Conservation (phyloP, 495 filamentous ascomycete genomes). For the Pyrenula aspistea region DNA sequence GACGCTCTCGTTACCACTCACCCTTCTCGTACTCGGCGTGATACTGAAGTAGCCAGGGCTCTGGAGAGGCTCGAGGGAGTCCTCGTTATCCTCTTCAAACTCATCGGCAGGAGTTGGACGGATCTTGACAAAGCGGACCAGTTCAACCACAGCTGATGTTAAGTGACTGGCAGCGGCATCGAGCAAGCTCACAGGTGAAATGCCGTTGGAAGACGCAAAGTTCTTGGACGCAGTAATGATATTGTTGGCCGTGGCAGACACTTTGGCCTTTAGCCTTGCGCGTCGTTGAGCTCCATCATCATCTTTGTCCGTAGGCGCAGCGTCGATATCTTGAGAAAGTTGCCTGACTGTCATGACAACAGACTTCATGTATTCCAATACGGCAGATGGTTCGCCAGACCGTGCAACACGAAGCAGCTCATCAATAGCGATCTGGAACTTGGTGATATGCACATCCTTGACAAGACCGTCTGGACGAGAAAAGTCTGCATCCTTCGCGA, state of each 20-base stretch:
- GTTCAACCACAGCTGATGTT: constrained; percentile 70
- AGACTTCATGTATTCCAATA: constrained; percentile 69
- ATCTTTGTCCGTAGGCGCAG: constrained; percentile 28
- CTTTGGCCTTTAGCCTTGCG: constrained; percentile 59
- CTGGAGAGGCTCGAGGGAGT: constrained; percentile 26
- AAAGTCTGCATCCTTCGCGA: constrained; percentile 59
- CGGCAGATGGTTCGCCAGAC: constrained; percentile 52
- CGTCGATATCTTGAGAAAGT: constrained; percentile 68
- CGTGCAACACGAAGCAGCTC: constrained; percentile 75
- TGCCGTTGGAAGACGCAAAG: constrained; percentile 63
- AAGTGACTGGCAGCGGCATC: constrained; percentile 95
- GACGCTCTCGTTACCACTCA: constrained; percentile 36
- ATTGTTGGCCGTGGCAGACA: constrained; percentile 89
- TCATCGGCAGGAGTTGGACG: constrained; percentile 61
- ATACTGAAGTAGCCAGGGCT: constrained; percentile 37
- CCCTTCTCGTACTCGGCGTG: constrained; percentile 24
- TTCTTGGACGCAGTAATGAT: constrained; percentile 90
- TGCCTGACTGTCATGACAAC: constrained; percentile 69
- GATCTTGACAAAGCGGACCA: constrained; percentile 75
- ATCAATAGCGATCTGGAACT: constrained; percentile 90
- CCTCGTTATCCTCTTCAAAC: constrained; percentile 58
- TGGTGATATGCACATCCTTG: constrained; percentile 83
- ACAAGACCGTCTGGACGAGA: constrained; percentile 63
- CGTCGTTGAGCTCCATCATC: constrained; percentile 29
- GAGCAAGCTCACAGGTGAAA: constrained; percentile 88